Evolutionary conservation across 768 basidiomycete genomes (phyloP).

Genomic region (Lactarius hengduanensis): DNA sequence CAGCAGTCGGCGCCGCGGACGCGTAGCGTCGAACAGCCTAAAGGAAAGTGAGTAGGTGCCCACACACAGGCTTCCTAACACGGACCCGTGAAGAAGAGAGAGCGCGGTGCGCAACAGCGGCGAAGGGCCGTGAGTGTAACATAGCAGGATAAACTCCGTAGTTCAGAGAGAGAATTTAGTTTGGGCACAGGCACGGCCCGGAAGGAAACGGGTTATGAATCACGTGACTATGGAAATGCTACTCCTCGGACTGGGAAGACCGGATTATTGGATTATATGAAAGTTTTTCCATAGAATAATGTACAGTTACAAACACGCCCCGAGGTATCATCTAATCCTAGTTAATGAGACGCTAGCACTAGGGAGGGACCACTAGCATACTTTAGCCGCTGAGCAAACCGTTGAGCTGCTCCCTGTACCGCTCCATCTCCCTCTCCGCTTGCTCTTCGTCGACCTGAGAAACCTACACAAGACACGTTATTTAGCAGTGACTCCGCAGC

Average conservation of each 20-base stretch:
- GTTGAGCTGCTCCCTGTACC: slow-evolving; percentile 85
- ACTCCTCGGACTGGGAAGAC: not conserved
- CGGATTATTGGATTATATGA: not conserved
- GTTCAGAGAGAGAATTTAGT: slow-evolving; percentile 27
- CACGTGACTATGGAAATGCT: not conserved
- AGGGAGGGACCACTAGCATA: not conserved
- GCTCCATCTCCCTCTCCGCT: slow-evolving; percentile 84
- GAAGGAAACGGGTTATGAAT: not conserved
- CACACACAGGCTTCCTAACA: slow-evolving; percentile 4
- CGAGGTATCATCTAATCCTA: not conserved
- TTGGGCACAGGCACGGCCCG: slow-evolving; percentile 7
- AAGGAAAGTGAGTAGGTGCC: slow-evolving; percentile 21
- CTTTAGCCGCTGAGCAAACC: slow-evolving; percentile 70
- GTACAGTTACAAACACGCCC: not conserved
- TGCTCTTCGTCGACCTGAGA: slow-evolving; percentile 76
- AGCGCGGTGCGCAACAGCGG: slow-evolving; percentile 55
- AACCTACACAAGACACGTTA: slow-evolving; percentile 39
- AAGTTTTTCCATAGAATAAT: not conserved
- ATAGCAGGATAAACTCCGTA: slow-evolving; percentile 40
- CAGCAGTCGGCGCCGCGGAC: slow-evolving; percentile 76
- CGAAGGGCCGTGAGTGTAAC: slow-evolving; percentile 58
- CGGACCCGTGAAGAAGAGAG: slow-evolving; percentile 50
- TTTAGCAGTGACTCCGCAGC: not conserved
- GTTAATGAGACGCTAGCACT: not conserved
- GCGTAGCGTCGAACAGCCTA: slow-evolving; percentile 66